Conservation (phyloP, 768 basidiomycete species). For the Coprinellus micaceus region DNA sequence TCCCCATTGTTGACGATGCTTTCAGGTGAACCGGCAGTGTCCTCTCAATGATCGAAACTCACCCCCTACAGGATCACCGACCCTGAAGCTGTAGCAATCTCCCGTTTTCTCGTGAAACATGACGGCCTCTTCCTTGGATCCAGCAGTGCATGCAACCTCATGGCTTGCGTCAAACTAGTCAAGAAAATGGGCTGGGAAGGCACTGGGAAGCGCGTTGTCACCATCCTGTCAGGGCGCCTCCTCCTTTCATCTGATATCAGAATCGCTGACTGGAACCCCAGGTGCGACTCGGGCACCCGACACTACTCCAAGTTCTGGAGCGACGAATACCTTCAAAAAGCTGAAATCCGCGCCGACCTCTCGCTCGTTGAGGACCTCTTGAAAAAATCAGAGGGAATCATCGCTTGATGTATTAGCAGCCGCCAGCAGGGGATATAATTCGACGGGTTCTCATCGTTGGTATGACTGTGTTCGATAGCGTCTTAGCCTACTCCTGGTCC, state of each 20-base stretch:
- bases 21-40: conserved; percentile 53
- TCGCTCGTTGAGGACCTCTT: conserved; percentile 42
- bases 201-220: conserved; percentile 68
- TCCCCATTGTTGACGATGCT: conserved; percentile 85
- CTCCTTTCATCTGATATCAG: conserved; percentile 3
- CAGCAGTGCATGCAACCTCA: conserved; percentile 92
- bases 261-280: conserved; percentile 20
- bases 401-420: not conserved
- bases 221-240: conserved; percentile 62
- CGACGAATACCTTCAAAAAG: conserved; percentile 47
- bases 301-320: conserved; percentile 84
- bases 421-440: too few relatives aligned
- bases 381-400: conserved; percentile 15
- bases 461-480: not conserved
- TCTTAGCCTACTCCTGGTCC: conserved; percentile 49
- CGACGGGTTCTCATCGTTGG: too few relatives aligned
- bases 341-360: conserved; percentile 40
- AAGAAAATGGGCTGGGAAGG: conserved; percentile 65
- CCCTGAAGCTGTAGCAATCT: conserved; percentile 93
- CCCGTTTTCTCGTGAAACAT: conserved; percentile 82
- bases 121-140: conserved; percentile 96
- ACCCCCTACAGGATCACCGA: conserved; percentile 69
- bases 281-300: conserved; percentile 86
- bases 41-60: not conserved
- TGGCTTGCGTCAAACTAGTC: conserved; percentile 83